A percentile compares a stretch with the other conserved stretches of the same genome.
Conservation (phyloP, 2,329 filamentous ascomycete genomes). For the Pezicula carpinea region DNA sequence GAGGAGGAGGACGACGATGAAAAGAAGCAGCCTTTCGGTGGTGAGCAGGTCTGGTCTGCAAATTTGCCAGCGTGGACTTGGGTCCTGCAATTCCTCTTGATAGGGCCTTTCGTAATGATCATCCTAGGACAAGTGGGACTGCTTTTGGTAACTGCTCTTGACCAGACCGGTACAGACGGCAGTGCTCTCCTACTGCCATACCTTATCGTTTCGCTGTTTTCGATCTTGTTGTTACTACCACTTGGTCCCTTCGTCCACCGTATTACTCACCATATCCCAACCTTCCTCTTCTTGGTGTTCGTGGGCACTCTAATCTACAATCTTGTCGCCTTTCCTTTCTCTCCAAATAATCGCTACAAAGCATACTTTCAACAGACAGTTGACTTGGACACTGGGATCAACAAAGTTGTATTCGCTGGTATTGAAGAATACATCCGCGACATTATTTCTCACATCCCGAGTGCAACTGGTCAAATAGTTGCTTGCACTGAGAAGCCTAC, state of each 20-base stretch:
- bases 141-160: slow-evolving; percentile 63
- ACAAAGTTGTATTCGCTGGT: slow-evolving; percentile 65
- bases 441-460: slow-evolving; percentile 67
- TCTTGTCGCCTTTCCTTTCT: slow-evolving; percentile 84
- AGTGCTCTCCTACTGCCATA: slow-evolving; percentile 68
- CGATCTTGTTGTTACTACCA: slow-evolving; percentile 70
- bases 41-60: slow-evolving; percentile 83
- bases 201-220: slow-evolving; percentile 61
- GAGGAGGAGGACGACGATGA: slow-evolving; percentile 20
- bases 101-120: slow-evolving; percentile 74
- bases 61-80: slow-evolving; percentile 79
- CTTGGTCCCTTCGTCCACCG: slow-evolving; percentile 82
- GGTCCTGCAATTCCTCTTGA: slow-evolving; percentile 77
- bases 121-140: slow-evolving; percentile 73
- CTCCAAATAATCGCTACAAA: slow-evolving; percentile 72
- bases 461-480: slow-evolving; percentile 57
- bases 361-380: slow-evolving; percentile 81
- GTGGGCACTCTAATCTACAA: slow-evolving; percentile 79
- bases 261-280: slow-evolving; percentile 75
- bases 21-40: slow-evolving; percentile 47
- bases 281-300: slow-evolving; percentile 70
- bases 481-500: slow-evolving; percentile 41
- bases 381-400: slow-evolving; percentile 68
- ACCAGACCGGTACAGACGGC: slow-evolving; percentile 83
- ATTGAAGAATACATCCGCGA: slow-evolving; percentile 61